Base-by-base conservation (phyloP, 2,329 filamentous ascomycete genomes). In the Trichoderma citrinoviride region DNA sequence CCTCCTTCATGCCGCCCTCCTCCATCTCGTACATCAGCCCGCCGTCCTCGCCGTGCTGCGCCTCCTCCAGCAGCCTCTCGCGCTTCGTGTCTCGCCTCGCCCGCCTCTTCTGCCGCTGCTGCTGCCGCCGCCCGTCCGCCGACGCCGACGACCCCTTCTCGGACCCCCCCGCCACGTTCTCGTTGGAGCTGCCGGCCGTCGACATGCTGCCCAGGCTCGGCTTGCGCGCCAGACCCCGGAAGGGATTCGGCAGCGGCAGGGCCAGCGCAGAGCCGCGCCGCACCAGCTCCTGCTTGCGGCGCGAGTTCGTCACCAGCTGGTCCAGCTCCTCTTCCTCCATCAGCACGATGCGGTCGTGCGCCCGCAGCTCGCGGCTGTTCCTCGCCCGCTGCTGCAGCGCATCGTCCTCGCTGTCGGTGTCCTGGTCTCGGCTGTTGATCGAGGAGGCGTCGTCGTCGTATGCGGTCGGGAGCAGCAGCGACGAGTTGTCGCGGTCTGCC, bases 21-120 rank as follows among this genome's bases (percentile, higher is more conserved):
- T 97, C 93, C 90, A 94, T 92, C 78, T 95, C 91, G 75, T 92
- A 93, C 88, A 96, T 91, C 72, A 96, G 80, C 75, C 88, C 86
- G 43, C 89, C 88, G 69, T 91, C 87, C 73, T 92, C 90, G 63
- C 87, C 87, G 66, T 87, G 76, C 27, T 80, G 80, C 4, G 85
- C 85, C 60, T 84, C 79, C 63, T 81, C 79, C 70, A 82, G 76
- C 73, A 85, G 75, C 68, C 77, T 80, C 67, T 83, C 82, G 77
- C 78, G 82, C 76, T 85, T 86, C 71, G 81, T 79, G 69, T 78
- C 77, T 61, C 85, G 79, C 72, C 84, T 79, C 47, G 79, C 76
- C 64, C 82, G 81, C 53, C 85, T 79, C 53, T 75, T 76, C 64
- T 75, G 76, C 67, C 83, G 76, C 63, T 75, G 76, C 68, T 83